phyloP scores from a whole-genome alignment of 1,284 basidiomycete species.

The Trichosporon faecale region DNA sequence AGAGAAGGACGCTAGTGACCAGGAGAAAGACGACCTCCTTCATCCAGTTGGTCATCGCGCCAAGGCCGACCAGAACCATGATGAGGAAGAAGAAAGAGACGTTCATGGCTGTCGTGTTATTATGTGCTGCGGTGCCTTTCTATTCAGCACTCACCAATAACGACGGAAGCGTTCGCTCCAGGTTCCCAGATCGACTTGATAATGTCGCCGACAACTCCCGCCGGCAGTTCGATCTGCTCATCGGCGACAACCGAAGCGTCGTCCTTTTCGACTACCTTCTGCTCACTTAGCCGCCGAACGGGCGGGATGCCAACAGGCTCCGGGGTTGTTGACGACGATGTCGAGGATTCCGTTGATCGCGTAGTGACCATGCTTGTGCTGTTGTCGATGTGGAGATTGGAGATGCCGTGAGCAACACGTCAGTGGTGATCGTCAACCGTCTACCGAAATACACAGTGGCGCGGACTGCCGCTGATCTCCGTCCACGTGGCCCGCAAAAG shows the following conservation, averaged over 20 bases:
- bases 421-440: slow-evolving; percentile 4
- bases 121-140: too few species aligned
- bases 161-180: slow-evolving; percentile 44
- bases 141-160: slow-evolving; percentile 33
- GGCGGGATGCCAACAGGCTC: background rate
- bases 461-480: slow-evolving; percentile 18
- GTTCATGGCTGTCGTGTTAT: slow-evolving; percentile 45
- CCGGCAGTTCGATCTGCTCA: slow-evolving; percentile 7
- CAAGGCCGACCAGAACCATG: slow-evolving; percentile 43
- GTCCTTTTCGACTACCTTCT: background rate
- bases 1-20: slow-evolving; percentile 36
- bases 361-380: slow-evolving; percentile 23
- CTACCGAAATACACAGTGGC: background rate
- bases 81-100: slow-evolving; percentile 49
- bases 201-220: slow-evolving; percentile 40
- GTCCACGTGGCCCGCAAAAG: slow-evolving; percentile 22
- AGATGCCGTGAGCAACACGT: background rate
- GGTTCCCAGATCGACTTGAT: slow-evolving; percentile 47
- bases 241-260: background rate
- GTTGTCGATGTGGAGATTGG: background rate
- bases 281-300: background rate
- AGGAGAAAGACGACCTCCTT: slow-evolving; percentile 44
- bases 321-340: slow-evolving; percentile 23
- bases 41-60: slow-evolving; percentile 46
- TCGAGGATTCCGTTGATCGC: background rate